phyloP scores from a whole-genome alignment of 768 basidiomycete genomes.

The Sistotremastrum suecicum region DNA sequence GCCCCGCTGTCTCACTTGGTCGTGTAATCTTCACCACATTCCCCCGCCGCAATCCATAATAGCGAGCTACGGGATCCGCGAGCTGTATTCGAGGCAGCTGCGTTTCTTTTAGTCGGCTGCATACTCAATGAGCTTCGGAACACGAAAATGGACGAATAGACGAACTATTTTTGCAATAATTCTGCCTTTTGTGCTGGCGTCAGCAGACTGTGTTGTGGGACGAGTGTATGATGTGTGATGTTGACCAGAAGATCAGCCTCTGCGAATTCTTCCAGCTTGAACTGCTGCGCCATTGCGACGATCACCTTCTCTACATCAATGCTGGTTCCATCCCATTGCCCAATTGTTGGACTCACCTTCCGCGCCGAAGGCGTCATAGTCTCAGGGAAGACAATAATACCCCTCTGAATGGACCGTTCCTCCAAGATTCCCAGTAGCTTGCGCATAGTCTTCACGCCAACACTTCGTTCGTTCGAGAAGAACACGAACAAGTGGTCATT shows the following conservation, averaged over 20 bases:
- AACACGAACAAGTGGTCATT: constrained; percentile 82
- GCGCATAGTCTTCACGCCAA: constrained; percentile 95
- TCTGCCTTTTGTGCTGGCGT: constrained; percentile 73
- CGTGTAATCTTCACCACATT: constrained; percentile 98
- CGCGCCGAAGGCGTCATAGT: constrained; percentile 95
- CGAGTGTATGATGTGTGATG: constrained; percentile 90
- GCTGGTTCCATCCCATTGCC: too few relatives aligned
- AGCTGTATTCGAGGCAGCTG: constrained; percentile 95
- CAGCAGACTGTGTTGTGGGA: constrained; percentile 86
- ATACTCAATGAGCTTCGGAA: constrained; percentile 3
- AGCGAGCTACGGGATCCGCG: constrained; percentile 94
- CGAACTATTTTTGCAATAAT: constrained; percentile 87
- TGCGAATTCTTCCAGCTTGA: constrained; percentile 88
- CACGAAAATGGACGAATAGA: constrained; percentile 9
- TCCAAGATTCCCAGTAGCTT: constrained; percentile 85
- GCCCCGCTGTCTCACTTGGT: constrained; percentile 91
- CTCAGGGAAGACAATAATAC: constrained; percentile 90
- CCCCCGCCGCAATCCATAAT: constrained; percentile 89
- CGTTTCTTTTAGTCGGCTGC: constrained; percentile 91
- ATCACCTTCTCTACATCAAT: constrained; percentile 49
- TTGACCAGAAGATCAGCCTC: constrained; percentile 95
- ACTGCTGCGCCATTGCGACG: constrained; percentile 74
- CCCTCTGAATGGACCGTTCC: constrained; percentile 78
- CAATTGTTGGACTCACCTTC: constrained; percentile 41
- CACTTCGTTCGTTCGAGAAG: constrained; percentile 91